Percentiles rank a stretch among this genome's conserved stretches.
These are phyloP conservation scores for Licmophora abbreviata DNA, from an alignment of 108 stramenopile species.

Conservation along the genomic window DNA sequence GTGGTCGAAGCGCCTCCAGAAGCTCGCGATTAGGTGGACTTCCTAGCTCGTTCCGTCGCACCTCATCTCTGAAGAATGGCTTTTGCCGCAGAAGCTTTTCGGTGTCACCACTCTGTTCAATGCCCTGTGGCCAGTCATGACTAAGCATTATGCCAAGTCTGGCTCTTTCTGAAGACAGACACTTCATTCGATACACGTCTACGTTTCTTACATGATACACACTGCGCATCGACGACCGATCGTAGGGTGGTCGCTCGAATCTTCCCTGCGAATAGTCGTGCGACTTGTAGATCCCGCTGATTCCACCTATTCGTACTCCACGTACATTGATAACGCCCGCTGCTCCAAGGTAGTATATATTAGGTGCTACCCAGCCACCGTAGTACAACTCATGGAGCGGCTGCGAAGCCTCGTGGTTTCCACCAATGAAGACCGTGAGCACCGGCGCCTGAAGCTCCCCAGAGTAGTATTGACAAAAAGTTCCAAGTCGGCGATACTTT, in stretches of 20 bases:
- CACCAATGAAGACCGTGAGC: constrained; percentile 94
- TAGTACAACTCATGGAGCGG: constrained; percentile 90
- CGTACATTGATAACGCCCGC: constrained; percentile 81
- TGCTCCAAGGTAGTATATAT: constrained; percentile 95
- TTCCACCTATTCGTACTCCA: constrained; percentile 91
- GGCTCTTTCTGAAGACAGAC: constrained; percentile 12
- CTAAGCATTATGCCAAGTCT: constrained; percentile 78
- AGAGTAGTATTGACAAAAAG: constrained; percentile 89
- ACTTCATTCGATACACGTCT: constrained; percentile 79
- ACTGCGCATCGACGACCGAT: constrained; percentile 49
- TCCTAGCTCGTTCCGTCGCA: constrained; percentile 81
- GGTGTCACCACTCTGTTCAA: constrained; percentile 79
- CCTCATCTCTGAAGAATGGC: constrained; percentile 80
- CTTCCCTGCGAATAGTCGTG: constrained; percentile 67
- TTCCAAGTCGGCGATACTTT: constrained; percentile 84
- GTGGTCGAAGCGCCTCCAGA: constrained; percentile 74
- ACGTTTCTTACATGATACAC: constrained; percentile 91
- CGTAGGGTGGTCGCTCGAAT: constrained; percentile 86
- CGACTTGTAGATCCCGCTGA: constrained; percentile 93
- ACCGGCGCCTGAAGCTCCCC: constrained; percentile 85
- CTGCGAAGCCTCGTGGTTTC: constrained; percentile 98
- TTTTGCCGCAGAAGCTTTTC: constrained; percentile 63
- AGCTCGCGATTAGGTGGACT: constrained; percentile 83
- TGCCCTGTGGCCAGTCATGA: constrained; percentile 98
- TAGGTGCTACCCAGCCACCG: constrained; percentile 99